phyloP scores from a whole-genome alignment of 208 protist genomes.

The Wallacemonas sp. region DNA sequence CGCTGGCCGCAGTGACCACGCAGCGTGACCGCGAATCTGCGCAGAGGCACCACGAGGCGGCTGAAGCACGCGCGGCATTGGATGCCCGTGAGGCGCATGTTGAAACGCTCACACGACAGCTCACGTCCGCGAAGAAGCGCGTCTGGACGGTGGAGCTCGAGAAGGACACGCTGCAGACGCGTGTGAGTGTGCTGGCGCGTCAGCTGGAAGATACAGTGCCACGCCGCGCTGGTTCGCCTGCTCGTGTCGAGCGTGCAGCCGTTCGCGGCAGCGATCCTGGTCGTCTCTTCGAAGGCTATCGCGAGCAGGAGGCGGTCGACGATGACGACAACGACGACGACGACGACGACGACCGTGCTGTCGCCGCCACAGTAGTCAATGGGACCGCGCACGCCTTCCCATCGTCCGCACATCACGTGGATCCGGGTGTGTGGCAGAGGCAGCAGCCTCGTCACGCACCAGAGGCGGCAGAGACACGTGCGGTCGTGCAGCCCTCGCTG shows the following conservation, averaged over 20 bases:
- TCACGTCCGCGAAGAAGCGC: slow-evolving; percentile 24
- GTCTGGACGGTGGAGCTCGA: slow-evolving; percentile 32
- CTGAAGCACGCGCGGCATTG: background rate
- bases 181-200: slow-evolving; percentile 29
- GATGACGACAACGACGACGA: background rate
- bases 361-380: background rate
- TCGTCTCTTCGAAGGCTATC: background rate
- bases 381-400: background rate
- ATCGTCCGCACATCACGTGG: background rate
- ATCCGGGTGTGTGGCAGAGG: background rate
- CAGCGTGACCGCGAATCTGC: slow-evolving; percentile 1
- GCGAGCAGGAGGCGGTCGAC: background rate
- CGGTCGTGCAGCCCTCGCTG: no score
- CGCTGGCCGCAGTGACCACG: background rate
- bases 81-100: slow-evolving; percentile 6
- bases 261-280: background rate
- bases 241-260: background rate
- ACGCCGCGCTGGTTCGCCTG: background rate
- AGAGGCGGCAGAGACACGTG: no score
- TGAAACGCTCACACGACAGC: slow-evolving; percentile 21
- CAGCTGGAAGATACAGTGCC: slow-evolving; percentile 35
- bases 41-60: background rate
- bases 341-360: background rate
- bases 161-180: slow-evolving; percentile 41
- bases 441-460: no score